Evolutionary conservation across 2,329 filamentous ascomycete species (phyloP), one percentile per base, ranked within the genome.

Genomic region (Colletotrichum tofieldiae): DNA sequence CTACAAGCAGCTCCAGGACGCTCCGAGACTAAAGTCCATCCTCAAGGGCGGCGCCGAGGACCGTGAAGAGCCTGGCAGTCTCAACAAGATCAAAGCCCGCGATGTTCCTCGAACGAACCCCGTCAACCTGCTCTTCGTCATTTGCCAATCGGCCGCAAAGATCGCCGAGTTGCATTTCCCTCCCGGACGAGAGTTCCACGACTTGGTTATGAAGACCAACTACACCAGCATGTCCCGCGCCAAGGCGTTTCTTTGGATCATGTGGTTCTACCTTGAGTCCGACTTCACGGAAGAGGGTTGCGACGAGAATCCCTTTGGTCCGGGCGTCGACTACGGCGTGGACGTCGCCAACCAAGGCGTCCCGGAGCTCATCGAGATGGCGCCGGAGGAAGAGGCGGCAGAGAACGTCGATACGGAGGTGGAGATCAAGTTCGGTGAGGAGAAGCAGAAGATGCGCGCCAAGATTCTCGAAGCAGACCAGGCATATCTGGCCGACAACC

Each of bases 241-340:
- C 1, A 91, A 86, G 55, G 96, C 96, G 0, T 99, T 99, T 77
- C 84, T 99, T 26, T 99, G 96, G 96, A 86, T 99, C 74, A 97
- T 99, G 91, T 99, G 96, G 96, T 98, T 96, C 86, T 98, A 99
- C 79, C 88, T 99, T 23, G 96, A 99, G 81, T 98, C 95, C 37
- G 94, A 98, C 80, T 98, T 98, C 76, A 94, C 94, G 0, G 91
- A 93, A 76, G 94, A 98, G 77, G 94, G 94, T 67, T 96, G 94
- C 55, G 88, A 94, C 59, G 92, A 94, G 76, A 99, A 99, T 78
- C 96, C 96, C 0, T 99, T 98, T 77, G 96, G 96, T 0, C 80
- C 86, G 14, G 91, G 91, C 16, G 89, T 93, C 2, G 91, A 92
- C 77, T 93, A 93, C 74, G 88, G 86, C 11, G 83, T 89, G 1